Percentiles rank a stretch among this genome's conserved stretches.
phyloP scores from a whole-genome alignment of 2,329 filamentous ascomycete genomes.

The Aureobasidium lini region DNA sequence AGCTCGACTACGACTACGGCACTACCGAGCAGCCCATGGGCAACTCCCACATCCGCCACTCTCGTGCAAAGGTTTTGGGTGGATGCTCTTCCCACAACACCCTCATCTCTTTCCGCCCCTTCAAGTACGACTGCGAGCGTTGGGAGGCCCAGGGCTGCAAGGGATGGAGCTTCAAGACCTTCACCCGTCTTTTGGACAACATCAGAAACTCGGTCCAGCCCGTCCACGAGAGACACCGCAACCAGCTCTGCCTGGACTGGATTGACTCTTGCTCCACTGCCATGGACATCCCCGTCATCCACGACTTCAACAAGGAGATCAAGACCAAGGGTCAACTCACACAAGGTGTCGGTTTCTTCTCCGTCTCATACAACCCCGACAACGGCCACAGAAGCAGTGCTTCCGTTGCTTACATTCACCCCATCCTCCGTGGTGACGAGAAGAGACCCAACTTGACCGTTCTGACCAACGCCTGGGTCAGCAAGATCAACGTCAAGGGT shows the following conservation, averaged over 20 bases:
- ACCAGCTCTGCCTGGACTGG: constrained; percentile 90
- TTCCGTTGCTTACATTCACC: constrained; percentile 87
- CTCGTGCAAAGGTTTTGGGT: constrained; percentile 83
- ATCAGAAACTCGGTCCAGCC: constrained; percentile 86
- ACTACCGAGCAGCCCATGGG: constrained; percentile 86
- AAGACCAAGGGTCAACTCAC: constrained; percentile 62
- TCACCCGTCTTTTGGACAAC: constrained; percentile 75
- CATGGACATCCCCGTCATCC: constrained; percentile 70
- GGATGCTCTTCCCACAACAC: constrained; percentile 94
- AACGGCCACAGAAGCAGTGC: constrained; percentile 77
- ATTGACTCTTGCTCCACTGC: constrained; percentile 70
- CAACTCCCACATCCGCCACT: constrained; percentile 88
- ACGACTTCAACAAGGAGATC: constrained; percentile 84
- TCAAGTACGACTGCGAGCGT: constrained; percentile 77
- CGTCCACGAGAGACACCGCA: constrained; percentile 75
- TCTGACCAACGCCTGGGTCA: constrained; percentile 82
- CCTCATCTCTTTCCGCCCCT: constrained; percentile 84
- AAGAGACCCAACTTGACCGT: constrained; percentile 76
- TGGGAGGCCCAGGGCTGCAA: constrained; percentile 77
- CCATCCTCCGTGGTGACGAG: constrained; percentile 77
- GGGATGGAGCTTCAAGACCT: constrained; percentile 80
- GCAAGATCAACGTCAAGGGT: constrained; percentile 64
- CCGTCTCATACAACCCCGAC: constrained; percentile 84
- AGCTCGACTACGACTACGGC: constrained; percentile 86
- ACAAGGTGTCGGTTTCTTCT: constrained; percentile 81